Conservation (phyloP, 192 early-diverging fungal genomes). For the Backusella morwellensis region DNA sequence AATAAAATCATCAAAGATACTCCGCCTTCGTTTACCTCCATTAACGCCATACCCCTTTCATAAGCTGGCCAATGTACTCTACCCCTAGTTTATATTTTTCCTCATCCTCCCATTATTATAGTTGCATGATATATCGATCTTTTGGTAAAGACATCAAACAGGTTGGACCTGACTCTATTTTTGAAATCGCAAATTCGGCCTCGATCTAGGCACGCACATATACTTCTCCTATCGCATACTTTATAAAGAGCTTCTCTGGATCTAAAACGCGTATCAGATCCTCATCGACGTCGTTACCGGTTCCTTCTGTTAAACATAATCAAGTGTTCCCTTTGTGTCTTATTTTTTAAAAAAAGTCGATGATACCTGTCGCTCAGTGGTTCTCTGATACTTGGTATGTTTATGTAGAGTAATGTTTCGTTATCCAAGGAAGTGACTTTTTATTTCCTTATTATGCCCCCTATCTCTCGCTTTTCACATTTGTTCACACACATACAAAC, state of each 20-base stretch:
- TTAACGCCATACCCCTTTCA: no score
- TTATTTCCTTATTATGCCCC: background rate
- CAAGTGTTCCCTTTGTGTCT: background rate
- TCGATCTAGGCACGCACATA: background rate
- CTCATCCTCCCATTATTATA: background rate
- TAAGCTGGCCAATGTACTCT: no score
- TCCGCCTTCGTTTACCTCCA: no score
- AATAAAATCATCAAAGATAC: no score
- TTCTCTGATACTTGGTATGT: background rate
- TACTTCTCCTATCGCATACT: background rate
- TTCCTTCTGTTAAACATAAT: background rate
- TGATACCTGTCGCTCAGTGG: background rate
- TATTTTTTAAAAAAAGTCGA: background rate
- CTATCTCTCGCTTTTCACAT: background rate
- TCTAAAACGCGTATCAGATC: background rate
- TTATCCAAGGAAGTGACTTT: background rate
- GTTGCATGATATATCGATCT: background rate
- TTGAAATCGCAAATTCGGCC: background rate
- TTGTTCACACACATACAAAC: background rate
- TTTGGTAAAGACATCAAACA: background rate
- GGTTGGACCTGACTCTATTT: background rate
- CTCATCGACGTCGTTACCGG: background rate
- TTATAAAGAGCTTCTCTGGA: background rate
- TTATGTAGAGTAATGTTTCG: background rate
- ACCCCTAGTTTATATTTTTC: no score